Conservation (phyloP, 2,329 filamentous ascomycete species). For the Atkinsonella hypoxylon region DNA sequence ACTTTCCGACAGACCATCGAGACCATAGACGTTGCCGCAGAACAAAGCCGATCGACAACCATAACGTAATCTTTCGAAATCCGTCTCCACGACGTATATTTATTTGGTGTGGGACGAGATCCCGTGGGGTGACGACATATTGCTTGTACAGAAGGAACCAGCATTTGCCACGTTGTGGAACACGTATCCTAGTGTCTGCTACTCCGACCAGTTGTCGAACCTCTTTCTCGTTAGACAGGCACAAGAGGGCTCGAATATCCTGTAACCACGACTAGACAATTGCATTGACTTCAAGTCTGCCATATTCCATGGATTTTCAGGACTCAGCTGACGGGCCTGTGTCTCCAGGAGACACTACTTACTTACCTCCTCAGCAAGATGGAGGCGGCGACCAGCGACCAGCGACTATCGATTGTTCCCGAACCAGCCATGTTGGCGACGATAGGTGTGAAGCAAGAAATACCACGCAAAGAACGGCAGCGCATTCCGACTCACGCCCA, state of each 20-base stretch:
- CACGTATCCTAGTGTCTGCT: neutral
- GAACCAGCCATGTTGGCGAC: conserved; percentile 55
- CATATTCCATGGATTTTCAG: conserved; percentile 25
- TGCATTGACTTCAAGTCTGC: neutral
- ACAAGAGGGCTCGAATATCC: conserved; percentile 6
- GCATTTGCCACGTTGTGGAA: neutral
- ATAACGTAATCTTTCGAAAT: neutral
- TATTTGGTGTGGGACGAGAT: neutral
- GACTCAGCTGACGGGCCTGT: conserved; percentile 21
- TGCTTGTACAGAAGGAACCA: neutral
- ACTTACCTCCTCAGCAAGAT: conserved; percentile 22
- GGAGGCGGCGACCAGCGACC: conserved; percentile 33
- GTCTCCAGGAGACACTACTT: conserved; percentile 26
- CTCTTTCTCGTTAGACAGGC: neutral
- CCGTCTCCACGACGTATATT: neutral
- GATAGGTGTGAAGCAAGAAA: conserved; percentile 34
- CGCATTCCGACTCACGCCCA: conserved; percentile 37
- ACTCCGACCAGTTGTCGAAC: neutral
- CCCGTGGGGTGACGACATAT: neutral
- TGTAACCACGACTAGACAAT: conserved; percentile 7
- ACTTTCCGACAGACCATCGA: neutral
- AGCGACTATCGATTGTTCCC: conserved; percentile 58
- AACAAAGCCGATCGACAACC: neutral
- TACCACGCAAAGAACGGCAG: conserved; percentile 22
- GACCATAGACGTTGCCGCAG: neutral